Percentiles rank a stretch among this genome's conserved stretches.
These are phyloP conservation scores for Colletotrichum cereale DNA, from an alignment of 2,329 filamentous ascomycete genomes.

Conservation along the genomic window DNA sequence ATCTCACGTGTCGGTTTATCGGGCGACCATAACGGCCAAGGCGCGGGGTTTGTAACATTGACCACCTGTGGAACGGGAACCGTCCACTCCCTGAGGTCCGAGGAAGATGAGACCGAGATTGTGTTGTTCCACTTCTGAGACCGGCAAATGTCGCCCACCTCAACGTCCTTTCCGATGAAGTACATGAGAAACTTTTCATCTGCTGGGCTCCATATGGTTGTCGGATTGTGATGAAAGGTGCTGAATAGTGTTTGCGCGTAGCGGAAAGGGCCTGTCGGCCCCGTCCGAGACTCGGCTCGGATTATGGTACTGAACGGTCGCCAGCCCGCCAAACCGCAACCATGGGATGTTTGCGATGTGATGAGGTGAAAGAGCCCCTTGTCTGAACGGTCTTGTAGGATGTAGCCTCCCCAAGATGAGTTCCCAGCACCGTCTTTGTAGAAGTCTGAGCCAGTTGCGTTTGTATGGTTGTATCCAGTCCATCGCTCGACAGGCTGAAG, in stretches of 20 bases:
- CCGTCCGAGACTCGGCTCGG: conserved; percentile 58
- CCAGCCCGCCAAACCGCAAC: conserved; percentile 62
- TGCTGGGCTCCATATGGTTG: conserved; percentile 56
- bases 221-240: conserved; percentile 61
- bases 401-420: conserved; percentile 62
- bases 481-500: conserved; percentile 54
- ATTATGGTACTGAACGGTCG: conserved; percentile 59
- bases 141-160: conserved; percentile 27
- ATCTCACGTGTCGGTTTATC: conserved; percentile 47
- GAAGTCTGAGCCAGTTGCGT: conserved; percentile 25
- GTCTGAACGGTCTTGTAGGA: conserved; percentile 57
- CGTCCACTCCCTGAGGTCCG: conserved; percentile 22
- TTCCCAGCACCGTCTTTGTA: conserved; percentile 47
- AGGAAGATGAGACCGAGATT: conserved; percentile 45
- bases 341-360: conserved; percentile 58
- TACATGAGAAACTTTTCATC: conserved; percentile 60
- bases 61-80: conserved; percentile 26
- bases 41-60: conserved; percentile 57
- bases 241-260: conserved; percentile 55
- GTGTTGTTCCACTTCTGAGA: conserved; percentile 40
- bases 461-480: conserved; percentile 61
- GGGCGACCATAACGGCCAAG: conserved; percentile 52
- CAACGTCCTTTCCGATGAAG: conserved; percentile 55
- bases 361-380: conserved; percentile 58
- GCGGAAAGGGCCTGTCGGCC: conserved; percentile 58